Base-by-base conservation (phyloP, 2,329 filamentous ascomycete species). In the Clonostachys rosea region DNA sequence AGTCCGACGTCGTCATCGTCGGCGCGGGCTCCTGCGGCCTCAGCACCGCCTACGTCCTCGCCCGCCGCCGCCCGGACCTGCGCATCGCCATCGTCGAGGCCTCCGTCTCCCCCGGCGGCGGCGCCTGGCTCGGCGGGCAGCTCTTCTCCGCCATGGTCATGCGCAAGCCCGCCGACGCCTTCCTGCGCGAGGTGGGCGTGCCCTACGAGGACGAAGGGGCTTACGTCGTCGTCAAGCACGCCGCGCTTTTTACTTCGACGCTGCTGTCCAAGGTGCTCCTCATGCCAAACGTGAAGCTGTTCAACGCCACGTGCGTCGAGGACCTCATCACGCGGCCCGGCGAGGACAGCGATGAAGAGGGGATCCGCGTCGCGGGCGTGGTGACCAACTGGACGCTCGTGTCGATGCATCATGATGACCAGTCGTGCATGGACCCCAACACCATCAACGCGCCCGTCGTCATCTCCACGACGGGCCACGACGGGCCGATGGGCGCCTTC, bases 341-440 rank as follows among this genome's bases (percentile, higher is more conserved):
- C 4, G 69, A 70, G 3, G 69, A 73, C 9, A 64, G 60, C n/a
- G 71, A 68, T 3, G 69, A 70, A 3, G 70, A 73, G 13, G 65
- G 61, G 10, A 69, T 95, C 40, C 83, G 87, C 52, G 84, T 96
- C 54, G 87, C 89, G 9, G 91, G 91, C 59, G 91, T 96, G 2
- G 91, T 96, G 47, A 95, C 89, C 60, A 96, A 96, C 79, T 96
- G 91, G 91, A 96, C 91, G 2, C 79, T 96, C 24, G 91, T 96
- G 43, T 82, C 85, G 40, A 87, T 92, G 76, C 86, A 91, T 67
- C 87, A 91, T 67, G 87, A 91, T 63, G 87, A 92, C 65, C 90
- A 95, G 73, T 88, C 83, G 51, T 96, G 91, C 85, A 95, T 96
- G 91, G 91, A 96, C 67, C 91, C 91, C 56, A 95, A 94, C 81